Evolutionary conservation across 75 land plant genomes (phyloP).

Genomic region (Sequoiadendron giganteum): DNA sequence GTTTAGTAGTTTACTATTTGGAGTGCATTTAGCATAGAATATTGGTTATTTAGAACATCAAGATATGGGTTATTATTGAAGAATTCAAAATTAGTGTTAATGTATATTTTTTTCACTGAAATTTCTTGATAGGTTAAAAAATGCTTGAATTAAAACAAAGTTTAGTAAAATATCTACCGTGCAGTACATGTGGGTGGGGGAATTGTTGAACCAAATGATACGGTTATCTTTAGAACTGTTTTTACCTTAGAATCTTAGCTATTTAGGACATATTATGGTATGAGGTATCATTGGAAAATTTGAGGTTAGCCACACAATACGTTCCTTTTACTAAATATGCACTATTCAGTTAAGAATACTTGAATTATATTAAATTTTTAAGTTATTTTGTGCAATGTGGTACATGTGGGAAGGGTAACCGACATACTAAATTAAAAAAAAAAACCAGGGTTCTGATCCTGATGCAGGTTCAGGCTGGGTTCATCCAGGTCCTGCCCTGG

Average conservation of each 20-base stretch:
- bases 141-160: too few relatives aligned
- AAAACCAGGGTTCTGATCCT: too few relatives aligned
- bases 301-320: not conserved
- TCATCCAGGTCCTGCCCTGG: too few relatives aligned
- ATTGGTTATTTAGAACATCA: not conserved
- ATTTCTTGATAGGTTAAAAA: not conserved
- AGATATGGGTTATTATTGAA: not conserved
- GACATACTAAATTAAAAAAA: not conserved
- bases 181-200: not conserved
- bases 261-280: not conserved
- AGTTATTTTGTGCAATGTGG: not conserved
- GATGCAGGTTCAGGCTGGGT: too few relatives aligned
- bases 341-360: too few relatives aligned
- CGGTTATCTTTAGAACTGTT: not conserved
- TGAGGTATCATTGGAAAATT: not conserved
- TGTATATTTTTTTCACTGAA: not conserved
- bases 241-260: not conserved
- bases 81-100: not conserved
- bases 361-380: not conserved
- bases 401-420: not conserved
- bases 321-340: too few relatives aligned
- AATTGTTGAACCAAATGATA: not conserved
- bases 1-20: not conserved
- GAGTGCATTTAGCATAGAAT: not conserved
- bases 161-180: too few relatives aligned